phyloP scores from a whole-genome alignment of 768 basidiomycete genomes.

The Lactarius sp. region DNA sequence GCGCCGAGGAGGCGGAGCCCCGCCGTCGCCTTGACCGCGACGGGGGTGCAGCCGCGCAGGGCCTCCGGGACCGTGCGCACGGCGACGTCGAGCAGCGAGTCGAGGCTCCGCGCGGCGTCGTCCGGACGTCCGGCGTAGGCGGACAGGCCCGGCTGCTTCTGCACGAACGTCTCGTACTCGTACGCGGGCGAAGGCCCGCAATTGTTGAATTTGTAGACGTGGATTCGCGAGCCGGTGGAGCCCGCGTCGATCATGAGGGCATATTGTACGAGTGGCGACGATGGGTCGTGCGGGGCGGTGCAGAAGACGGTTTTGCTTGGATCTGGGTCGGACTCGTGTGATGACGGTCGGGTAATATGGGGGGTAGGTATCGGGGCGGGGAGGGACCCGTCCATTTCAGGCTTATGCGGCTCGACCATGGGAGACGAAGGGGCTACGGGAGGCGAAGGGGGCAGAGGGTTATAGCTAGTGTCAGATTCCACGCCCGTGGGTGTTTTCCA shows the following conservation, averaged over 20 bases:
- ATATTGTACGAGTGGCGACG: constrained; percentile 71
- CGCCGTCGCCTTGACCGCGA: constrained; percentile 92
- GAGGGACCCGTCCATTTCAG: constrained; percentile 1
- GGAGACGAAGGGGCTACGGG: background rate
- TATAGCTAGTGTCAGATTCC: background rate
- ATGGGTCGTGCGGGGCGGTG: constrained; percentile 45
- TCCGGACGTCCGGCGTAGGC: constrained; percentile 51
- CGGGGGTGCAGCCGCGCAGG: constrained; percentile 69
- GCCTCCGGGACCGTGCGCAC: constrained; percentile 64
- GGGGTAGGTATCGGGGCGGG: background rate
- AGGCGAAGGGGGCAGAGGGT: background rate
- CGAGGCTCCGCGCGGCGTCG: constrained; percentile 73
- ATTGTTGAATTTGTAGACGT: constrained; percentile 98
- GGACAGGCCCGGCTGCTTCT: constrained; percentile 77
- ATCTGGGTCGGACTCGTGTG: constrained; percentile 72
- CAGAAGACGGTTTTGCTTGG: constrained; percentile 71
- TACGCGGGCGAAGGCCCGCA: constrained; percentile 69
- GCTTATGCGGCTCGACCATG: constrained; percentile 1
- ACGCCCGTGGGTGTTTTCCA: background rate
- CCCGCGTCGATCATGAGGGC: constrained; percentile 98
- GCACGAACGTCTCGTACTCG: constrained; percentile 92
- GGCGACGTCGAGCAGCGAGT: constrained; percentile 77
- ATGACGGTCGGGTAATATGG: constrained; percentile 37
- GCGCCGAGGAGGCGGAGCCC: constrained; percentile 72
- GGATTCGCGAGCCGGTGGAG: constrained; percentile 94